Base-by-base conservation (phyloP, 306 rosid species). In the Medicago arabica region DNA sequence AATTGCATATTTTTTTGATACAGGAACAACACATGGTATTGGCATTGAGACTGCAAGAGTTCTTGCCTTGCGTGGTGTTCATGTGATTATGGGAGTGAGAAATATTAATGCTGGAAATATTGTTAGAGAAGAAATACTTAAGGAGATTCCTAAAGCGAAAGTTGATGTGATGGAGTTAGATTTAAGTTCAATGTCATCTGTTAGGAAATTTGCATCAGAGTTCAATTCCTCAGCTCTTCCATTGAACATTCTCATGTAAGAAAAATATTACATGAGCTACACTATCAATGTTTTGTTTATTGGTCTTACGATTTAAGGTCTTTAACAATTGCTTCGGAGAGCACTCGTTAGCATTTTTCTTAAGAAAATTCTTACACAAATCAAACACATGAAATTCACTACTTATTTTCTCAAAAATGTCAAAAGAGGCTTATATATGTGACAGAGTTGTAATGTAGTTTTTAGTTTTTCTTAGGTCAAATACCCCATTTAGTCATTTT, bases 1-100 rank as follows among this genome's bases (percentile, higher is more conserved):
- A 28, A 28, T 28, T 28, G 4, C 31, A 28, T 28, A 28, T 28
- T 28, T 25, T 25, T 28, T 28, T 47, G 53, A 4, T 47, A 51
- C 87, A 93, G 98, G 98, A 77, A 87, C 96, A 53, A 86, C 92
- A 6, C 85, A 88, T 81, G 98, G 98, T 6, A 93, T 89, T 75
- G 97, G 97, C 15, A 77, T 75, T 21, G 98, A 93, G 86, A 89
- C 96, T 14, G 54, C 93, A 1, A 78, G 93, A 25, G 97, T 91
- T 78, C 97, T 93, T 55, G 98, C 93, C 16, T 61, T 89, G 84
- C 93, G 87, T 53, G 98, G 98, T 47, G 94, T 83, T 40, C 97
- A 85, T 57, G 98, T 94, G 55, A 69, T 93, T 23, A 91, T 89
- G 93, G 96, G 73, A 0, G 92, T 89, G 36, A 87, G 97, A 67